Evolutionary conservation across 2,329 filamentous ascomycete genomes (phyloP).

Genomic region (Pestalotiopsis sp.): DNA sequence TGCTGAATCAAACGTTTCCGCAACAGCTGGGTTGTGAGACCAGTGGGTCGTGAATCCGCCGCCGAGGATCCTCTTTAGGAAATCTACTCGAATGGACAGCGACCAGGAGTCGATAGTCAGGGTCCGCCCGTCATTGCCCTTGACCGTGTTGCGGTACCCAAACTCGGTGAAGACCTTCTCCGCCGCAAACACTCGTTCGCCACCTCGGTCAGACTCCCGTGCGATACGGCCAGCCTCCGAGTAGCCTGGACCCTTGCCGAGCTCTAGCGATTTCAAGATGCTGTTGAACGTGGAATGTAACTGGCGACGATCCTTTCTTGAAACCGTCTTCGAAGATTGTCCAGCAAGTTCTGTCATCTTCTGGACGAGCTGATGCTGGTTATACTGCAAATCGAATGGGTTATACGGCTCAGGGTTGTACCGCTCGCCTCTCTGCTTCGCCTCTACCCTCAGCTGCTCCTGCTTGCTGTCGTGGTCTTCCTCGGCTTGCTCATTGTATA

Average conservation of each 20-base stretch:
- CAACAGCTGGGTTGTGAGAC: slow-evolving; percentile 39
- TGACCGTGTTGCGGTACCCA: slow-evolving; percentile 55
- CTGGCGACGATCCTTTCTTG: slow-evolving; percentile 50
- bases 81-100: slow-evolving; percentile 48
- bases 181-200: slow-evolving; percentile 40
- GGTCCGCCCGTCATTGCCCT: slow-evolving; percentile 43
- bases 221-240: slow-evolving; percentile 48
- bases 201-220: slow-evolving; percentile 44
- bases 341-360: slow-evolving; percentile 50
- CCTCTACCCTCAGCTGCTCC: slow-evolving; percentile 11
- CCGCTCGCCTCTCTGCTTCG: slow-evolving; percentile 5
- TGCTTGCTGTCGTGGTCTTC: slow-evolving; percentile 39
- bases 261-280: slow-evolving; percentile 57
- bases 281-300: slow-evolving; percentile 52
- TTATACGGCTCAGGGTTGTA: slow-evolving; percentile 15
- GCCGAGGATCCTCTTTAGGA: slow-evolving; percentile 50
- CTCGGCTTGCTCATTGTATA: slow-evolving; percentile 50
- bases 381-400: slow-evolving; percentile 45
- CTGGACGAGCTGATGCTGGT: slow-evolving; percentile 50
- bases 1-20: slow-evolving; percentile 23
- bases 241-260: slow-evolving; percentile 56
- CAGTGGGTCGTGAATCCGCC: slow-evolving; percentile 46
- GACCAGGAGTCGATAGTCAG: slow-evolving; percentile 55
- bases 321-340: slow-evolving; percentile 50
- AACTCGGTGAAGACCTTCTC: slow-evolving; percentile 48